A percentile compares a stretch with the other conserved stretches of the same genome.
Conservation (phyloP, 306 rosid genomes). For the Morella rubra region DNA sequence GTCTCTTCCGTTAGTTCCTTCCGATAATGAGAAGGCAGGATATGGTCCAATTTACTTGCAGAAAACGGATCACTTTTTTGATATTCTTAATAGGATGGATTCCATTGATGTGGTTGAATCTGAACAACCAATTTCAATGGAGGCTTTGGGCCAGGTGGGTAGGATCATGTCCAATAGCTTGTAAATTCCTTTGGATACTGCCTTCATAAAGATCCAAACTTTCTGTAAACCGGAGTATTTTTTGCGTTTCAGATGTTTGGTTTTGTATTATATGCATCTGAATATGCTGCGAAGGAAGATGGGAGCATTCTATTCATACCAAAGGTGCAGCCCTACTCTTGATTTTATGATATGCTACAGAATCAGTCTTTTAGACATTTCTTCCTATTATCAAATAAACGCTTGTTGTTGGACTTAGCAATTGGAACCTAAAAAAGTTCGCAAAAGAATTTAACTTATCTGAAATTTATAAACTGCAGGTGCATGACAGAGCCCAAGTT, state of each 20-base stretch:
- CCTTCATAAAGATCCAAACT: slow-evolving; percentile 22
- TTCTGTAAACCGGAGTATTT: slow-evolving; percentile 28
- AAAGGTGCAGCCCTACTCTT: slow-evolving; percentile 43
- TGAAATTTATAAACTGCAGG: slow-evolving; percentile 46
- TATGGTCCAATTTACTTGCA: slow-evolving; percentile 69
- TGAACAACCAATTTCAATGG: slow-evolving; percentile 79
- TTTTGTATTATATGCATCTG: slow-evolving; percentile 59
- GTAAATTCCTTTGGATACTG: neutral
- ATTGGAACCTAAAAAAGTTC: neutral
- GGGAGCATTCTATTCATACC: slow-evolving; percentile 56
- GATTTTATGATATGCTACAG: neutral
- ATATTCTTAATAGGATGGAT: slow-evolving; percentile 46
- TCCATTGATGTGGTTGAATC: slow-evolving; percentile 48
- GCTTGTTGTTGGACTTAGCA: neutral
- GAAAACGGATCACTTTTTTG: slow-evolving; percentile 51
- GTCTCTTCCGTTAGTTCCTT: slow-evolving; percentile 64
- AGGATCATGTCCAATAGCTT: slow-evolving; percentile 10
- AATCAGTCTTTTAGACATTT: neutral
- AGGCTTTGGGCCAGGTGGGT: slow-evolving; percentile 76
- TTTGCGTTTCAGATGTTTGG: slow-evolving; percentile 74
- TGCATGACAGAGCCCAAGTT: slow-evolving; percentile 96
- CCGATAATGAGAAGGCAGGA: slow-evolving; percentile 53
- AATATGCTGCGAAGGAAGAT: slow-evolving; percentile 52
- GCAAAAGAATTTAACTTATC: slow-evolving; percentile 20
- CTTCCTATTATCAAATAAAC: neutral